These are phyloP conservation scores for Sclerotinia minor DNA, from an alignment of 2,329 filamentous ascomycete species.

Conservation along the genomic window DNA sequence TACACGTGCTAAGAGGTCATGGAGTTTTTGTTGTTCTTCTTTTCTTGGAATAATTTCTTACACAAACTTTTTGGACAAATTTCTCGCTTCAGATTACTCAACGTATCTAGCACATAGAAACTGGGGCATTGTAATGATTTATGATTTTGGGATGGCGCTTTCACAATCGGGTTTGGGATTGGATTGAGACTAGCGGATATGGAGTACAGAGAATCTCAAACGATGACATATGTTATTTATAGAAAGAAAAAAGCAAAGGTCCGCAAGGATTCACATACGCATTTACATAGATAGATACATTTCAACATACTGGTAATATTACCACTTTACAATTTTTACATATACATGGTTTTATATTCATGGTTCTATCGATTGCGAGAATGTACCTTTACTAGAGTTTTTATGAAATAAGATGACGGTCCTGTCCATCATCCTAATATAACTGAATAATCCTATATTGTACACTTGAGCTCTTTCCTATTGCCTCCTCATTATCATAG, in stretches of 20 bases:
- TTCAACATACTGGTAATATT: conserved; percentile 15
- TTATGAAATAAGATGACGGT: not conserved
- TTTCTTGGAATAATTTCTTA: conserved; percentile 2
- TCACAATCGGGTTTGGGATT: conserved; percentile 6
- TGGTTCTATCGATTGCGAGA: not conserved
- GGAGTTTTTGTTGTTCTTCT: not conserved
- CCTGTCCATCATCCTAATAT: not conserved
- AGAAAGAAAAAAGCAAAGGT: conserved; percentile 22
- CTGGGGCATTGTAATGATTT: conserved; percentile 12
- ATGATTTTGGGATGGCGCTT: conserved; percentile 17
- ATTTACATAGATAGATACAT: conserved; percentile 15
- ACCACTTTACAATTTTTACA: not conserved
- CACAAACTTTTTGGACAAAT: not conserved
- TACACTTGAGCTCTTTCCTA: not conserved
- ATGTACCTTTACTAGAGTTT: not conserved
- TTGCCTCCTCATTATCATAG: not conserved
- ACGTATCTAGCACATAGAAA: conserved; percentile 7
- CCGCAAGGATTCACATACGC: conserved; percentile 16
- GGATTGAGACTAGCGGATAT: not conserved
- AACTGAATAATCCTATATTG: not conserved
- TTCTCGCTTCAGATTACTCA: conserved; percentile 11
- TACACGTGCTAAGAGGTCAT: conserved; percentile 8
- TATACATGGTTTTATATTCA: not conserved
- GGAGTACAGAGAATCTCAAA: conserved; percentile 19
- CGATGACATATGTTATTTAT: conserved; percentile 24